Conservation (phyloP, 495 filamentous ascomycete genomes). For the Aspergillus bertholletiae region DNA sequence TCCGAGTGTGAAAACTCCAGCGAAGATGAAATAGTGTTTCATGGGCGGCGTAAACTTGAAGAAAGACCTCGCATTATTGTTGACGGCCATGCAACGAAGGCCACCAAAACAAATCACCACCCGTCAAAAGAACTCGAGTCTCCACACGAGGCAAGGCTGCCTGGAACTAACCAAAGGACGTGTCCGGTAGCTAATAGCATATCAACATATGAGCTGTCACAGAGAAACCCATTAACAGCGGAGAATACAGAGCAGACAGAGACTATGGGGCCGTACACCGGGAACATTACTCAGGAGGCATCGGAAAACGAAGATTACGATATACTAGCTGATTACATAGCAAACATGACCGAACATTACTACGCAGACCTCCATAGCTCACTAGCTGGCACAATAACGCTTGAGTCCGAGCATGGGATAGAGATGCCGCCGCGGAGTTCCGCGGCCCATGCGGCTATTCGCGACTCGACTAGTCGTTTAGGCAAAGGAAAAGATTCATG, state of each 20-base stretch:
- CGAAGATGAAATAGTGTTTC: conserved; percentile 45
- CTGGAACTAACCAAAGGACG: not conserved
- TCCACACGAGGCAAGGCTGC: too few relatives aligned
- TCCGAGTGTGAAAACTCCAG: conserved; percentile 22
- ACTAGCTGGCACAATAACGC: not conserved
- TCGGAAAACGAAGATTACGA: conserved; percentile 45
- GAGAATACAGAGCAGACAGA: not conserved
- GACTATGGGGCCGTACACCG: not conserved
- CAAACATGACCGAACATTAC: conserved; percentile 54
- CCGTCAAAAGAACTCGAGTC: not conserved
- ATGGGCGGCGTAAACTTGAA: conserved; percentile 21
- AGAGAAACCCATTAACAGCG: not conserved
- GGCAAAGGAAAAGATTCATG: not conserved
- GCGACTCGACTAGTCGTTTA: not conserved
- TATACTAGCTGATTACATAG: conserved; percentile 70
- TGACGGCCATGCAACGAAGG: not conserved
- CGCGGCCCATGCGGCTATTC: not conserved
- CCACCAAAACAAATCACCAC: not conserved
- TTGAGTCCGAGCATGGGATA: not conserved
- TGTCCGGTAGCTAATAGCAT: not conserved
- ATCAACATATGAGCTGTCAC: not conserved
- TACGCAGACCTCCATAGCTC: not conserved
- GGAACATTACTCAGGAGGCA: not conserved
- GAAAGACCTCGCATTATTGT: not conserved
- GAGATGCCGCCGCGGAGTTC: not conserved